A percentile compares a stretch with the other conserved stretches of the same genome.
These are phyloP conservation scores for Zasmidium cellare DNA, from an alignment of 2,329 filamentous ascomycete species.

Conservation along the genomic window DNA sequence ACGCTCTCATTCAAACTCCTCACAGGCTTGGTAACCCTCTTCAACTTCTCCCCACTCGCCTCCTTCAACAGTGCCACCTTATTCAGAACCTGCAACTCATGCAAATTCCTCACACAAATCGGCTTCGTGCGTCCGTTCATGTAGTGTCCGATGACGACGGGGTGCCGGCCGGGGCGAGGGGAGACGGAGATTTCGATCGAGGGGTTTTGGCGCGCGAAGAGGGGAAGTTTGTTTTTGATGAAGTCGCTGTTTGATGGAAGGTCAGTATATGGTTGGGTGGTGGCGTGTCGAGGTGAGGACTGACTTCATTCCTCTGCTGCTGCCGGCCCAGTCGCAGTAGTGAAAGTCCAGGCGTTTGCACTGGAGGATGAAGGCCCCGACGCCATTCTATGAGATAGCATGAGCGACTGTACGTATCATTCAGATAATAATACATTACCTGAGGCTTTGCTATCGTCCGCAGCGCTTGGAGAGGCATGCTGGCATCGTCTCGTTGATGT, in stretches of 20 bases:
- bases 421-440: slow-evolving; percentile 42
- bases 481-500: slow-evolving; percentile 14
- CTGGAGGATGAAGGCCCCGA: slow-evolving; percentile 94
- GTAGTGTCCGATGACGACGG: slow-evolving; percentile 84
- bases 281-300: slow-evolving; percentile 28
- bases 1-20: slow-evolving; percentile 64
- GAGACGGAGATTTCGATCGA: slow-evolving; percentile 90
- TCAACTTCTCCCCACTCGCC: slow-evolving; percentile 73
- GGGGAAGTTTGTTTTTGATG: slow-evolving; percentile 72
- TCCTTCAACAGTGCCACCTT: slow-evolving; percentile 75
- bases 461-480: slow-evolving; percentile 52
- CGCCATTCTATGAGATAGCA: slow-evolving; percentile 70
- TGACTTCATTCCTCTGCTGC: slow-evolving; percentile 92
- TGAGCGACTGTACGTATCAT: neutral
- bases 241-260: slow-evolving; percentile 61
- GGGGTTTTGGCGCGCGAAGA: slow-evolving; percentile 79
- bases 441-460: slow-evolving; percentile 57
- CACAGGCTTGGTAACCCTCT: slow-evolving; percentile 59
- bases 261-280: slow-evolving; percentile 5
- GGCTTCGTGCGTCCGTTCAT: slow-evolving; percentile 86
- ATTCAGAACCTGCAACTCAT: slow-evolving; percentile 74
- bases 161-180: slow-evolving; percentile 85
- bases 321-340: slow-evolving; percentile 96
- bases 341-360: slow-evolving; percentile 95
- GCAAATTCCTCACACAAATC: slow-evolving; percentile 85